A percentile compares a stretch with the other conserved stretches of the same genome.
Evolutionary conservation across 768 basidiomycete species (phyloP).

Genomic region (Strobilomyces confusus): DNA sequence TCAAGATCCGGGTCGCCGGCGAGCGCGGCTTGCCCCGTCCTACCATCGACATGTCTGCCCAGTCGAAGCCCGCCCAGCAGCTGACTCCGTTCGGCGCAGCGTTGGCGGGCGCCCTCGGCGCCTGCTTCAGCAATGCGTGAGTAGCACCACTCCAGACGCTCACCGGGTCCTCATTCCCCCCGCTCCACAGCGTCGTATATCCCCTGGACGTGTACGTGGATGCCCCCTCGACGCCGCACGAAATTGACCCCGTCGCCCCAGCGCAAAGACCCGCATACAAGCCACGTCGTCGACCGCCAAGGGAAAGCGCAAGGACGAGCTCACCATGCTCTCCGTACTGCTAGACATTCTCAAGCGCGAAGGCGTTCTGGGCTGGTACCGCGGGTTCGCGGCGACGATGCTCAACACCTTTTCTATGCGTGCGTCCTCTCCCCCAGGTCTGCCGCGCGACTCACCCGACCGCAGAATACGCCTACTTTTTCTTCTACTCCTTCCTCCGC

Average conservation of each 20-base stretch:
- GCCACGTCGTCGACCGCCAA: constrained; percentile 58
- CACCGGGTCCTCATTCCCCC: constrained; percentile 3
- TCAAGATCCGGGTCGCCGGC: not conserved
- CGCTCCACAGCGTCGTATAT: constrained; percentile 72
- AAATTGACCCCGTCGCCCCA: constrained; percentile 30
- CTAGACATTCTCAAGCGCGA: constrained; percentile 73
- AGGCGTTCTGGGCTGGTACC: constrained; percentile 79
- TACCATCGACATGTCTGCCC: constrained; percentile 33
- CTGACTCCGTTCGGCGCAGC: constrained; percentile 88
- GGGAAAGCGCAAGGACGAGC: constrained; percentile 45
- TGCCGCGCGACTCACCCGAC: not conserved
- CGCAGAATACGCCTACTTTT: constrained; percentile 98
- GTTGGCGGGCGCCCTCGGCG: constrained; percentile 88
- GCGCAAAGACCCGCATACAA: constrained; percentile 94
- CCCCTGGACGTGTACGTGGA: constrained; percentile 84
- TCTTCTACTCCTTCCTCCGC: constrained; percentile 94
- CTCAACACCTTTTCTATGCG: constrained; percentile 97
- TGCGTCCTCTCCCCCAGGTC: constrained; percentile 27
- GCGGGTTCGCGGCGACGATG: constrained; percentile 95
- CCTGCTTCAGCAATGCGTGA: constrained; percentile 90
- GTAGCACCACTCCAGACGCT: constrained; percentile 29
- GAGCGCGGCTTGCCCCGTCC: not conserved
- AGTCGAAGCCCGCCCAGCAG: constrained; percentile 47
- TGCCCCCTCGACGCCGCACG: not conserved
- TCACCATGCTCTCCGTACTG: constrained; percentile 62